These are phyloP conservation scores for Bruguiera gymnorhiza DNA, from an alignment of 345 rosid species.

Conservation along the genomic window DNA sequence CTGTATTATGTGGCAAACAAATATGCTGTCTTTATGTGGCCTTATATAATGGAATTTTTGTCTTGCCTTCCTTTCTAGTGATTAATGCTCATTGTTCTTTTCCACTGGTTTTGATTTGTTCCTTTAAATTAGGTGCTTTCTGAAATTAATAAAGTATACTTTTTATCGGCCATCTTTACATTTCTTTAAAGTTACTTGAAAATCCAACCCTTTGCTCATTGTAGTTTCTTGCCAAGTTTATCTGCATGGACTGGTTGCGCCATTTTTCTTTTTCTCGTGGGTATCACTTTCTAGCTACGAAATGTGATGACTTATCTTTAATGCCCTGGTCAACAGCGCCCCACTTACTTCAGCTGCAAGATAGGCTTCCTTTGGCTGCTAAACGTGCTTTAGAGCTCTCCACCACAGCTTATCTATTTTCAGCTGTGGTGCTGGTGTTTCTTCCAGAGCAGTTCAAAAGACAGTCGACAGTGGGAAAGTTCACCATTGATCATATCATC, in stretches of 20 bases:
- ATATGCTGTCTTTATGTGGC: no score
- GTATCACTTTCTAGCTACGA: background rate
- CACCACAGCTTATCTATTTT: slow-evolving; percentile 36
- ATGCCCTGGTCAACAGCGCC: slow-evolving; percentile 51
- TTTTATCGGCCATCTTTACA: no score
- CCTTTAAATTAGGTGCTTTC: no score
- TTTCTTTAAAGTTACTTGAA: no score
- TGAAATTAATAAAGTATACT: no score
- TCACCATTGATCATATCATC: slow-evolving; percentile 50
- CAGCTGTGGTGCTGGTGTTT: slow-evolving; percentile 43
- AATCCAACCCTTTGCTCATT: background rate
- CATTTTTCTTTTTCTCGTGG: background rate
- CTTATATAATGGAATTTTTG: no score
- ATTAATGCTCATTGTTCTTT: no score
- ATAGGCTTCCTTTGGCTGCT: slow-evolving; percentile 54
- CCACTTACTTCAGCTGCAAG: slow-evolving; percentile 77
- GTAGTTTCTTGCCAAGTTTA: background rate
- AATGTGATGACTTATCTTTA: slow-evolving; percentile 7
- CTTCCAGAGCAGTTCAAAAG: slow-evolving; percentile 34
- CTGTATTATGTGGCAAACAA: no score
- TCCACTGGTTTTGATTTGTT: no score
- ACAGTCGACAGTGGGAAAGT: slow-evolving; percentile 39
- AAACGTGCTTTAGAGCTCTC: slow-evolving; percentile 58
- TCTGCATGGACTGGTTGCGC: no score
- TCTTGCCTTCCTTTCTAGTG: no score